Conservation (phyloP, 768 basidiomycete genomes). For the Mycena epipterygia region DNA sequence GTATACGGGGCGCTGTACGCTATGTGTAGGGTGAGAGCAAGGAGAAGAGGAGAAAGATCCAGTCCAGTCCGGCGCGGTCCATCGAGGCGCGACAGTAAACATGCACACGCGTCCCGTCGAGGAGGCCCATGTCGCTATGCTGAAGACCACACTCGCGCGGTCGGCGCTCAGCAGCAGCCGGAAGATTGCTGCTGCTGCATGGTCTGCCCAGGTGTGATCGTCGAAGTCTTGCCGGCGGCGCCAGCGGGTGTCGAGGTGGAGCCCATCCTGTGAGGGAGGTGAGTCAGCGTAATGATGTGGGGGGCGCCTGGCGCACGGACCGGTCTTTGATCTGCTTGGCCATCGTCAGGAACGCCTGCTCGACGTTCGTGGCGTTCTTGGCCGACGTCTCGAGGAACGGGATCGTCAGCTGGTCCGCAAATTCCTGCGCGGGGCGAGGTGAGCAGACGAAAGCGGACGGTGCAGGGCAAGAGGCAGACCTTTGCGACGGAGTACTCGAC, state of each 20-base stretch:
- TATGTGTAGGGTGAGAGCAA: constrained; percentile 39
- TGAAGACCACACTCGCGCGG: background rate
- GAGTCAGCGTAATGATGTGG: background rate
- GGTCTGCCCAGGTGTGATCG: constrained; percentile 73
- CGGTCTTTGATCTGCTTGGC: constrained; percentile 77
- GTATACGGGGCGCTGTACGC: constrained; percentile 40
- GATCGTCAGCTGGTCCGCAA: constrained; percentile 95
- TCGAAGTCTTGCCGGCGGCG: constrained; percentile 70
- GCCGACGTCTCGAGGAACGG: constrained; percentile 98
- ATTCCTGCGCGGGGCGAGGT: constrained; percentile 60
- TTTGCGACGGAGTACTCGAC: constrained; percentile 88
- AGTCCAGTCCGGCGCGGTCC: constrained; percentile 34
- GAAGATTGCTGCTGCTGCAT: constrained; percentile 67
- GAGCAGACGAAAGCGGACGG: background rate
- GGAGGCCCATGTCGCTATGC: background rate
- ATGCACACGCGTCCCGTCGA: constrained; percentile 12
- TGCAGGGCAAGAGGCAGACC: constrained; percentile 45
- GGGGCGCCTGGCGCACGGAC: constrained; percentile 15
- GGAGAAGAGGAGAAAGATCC: constrained; percentile 26
- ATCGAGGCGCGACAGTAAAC: constrained; percentile 28
- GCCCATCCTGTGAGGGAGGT: constrained; percentile 65
- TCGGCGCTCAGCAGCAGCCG: constrained; percentile 69
- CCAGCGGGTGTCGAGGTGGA: constrained; percentile 63
- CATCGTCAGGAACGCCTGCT: constrained; percentile 98
- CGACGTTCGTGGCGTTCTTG: constrained; percentile 97